Base-by-base conservation (phyloP, 2,329 filamentous ascomycete species). In the Fusarium neocosmosporiellum region DNA sequence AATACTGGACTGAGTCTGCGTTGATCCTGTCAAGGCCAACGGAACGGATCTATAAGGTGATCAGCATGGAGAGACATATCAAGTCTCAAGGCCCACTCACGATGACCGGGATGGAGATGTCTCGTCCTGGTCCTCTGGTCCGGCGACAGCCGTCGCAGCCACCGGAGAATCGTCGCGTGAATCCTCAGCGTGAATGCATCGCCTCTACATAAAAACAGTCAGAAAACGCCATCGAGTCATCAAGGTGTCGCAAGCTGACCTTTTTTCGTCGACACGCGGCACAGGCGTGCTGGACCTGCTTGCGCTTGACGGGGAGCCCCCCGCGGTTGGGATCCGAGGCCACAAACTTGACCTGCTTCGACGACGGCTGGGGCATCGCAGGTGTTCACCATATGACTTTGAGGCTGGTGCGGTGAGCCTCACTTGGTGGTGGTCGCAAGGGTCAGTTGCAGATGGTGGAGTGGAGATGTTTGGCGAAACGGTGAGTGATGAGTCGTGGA, bases 201-300 rank as follows among this genome's bases (percentile, higher is more conserved):
- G 80, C 69, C 85, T 83, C 84, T 85, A 53, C 16, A 34, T 43
- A 18, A 14, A n/a, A 50, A 29, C 46, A 41, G 65, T 62, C 37
- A 58, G 14, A 46, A 8, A 57, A 20, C 8, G 11, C 2, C n/a
- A 8, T n/a, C 14, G 13, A 24, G 37, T n/a, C 16, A 33, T 4
- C 9, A 39, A 11, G 16, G 16, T 16, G 11, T 4, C 13, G 7
- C 6, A 59, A 14, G 24, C 77, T 54, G 59, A 87, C 87, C 83
- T 90, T 90, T 69, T 86, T 86, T 57, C 84, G 86, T 6, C 89
- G 86, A 72, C 89, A 91, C 2, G 82, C 80, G 0, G 84, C 82
- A 70, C 89, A 91, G 6, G 89, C 89, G 33, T 90, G 88, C 65
- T 86, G 84, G 24, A 89, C 88, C 75, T 91, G 89, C 71, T 88